Evolutionary conservation across 257 asterid species (phyloP).

Genomic region (Ophiorrhiza pumila): DNA sequence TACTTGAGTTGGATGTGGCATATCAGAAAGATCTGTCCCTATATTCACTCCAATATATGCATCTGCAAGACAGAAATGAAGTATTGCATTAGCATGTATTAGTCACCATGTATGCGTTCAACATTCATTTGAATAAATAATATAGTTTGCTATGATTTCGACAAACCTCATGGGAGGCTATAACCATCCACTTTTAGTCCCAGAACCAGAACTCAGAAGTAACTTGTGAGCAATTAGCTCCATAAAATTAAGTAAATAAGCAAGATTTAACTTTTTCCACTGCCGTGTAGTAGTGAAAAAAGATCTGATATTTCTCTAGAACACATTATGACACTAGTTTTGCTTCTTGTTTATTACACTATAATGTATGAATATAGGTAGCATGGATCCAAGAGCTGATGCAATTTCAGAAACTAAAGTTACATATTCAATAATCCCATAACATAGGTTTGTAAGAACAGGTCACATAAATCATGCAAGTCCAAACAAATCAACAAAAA

Average conservation of each 20-base stretch:
- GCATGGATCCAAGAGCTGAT: neutral
- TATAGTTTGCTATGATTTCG: neutral
- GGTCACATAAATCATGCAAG: no score
- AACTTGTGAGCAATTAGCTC: neutral
- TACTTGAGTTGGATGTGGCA: conserved; percentile 90
- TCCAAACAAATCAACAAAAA: neutral
- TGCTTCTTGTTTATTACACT: no score
- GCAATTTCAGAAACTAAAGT: neutral
- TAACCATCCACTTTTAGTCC: no score
- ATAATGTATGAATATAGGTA: neutral
- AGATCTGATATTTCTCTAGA: no score
- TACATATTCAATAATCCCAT: neutral
- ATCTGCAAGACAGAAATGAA: conserved; percentile 34
- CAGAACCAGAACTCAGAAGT: no score
- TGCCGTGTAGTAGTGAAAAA: neutral
- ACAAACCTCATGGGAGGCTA: neutral
- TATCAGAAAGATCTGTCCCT: conserved; percentile 71
- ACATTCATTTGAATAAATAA: neutral
- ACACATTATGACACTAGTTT: no score
- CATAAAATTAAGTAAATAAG: neutral
- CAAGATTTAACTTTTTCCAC: neutral
- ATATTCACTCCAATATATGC: conserved; percentile 73
- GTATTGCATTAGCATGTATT: neutral
- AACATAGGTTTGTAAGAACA: neutral
- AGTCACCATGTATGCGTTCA: neutral